These are phyloP conservation scores for Trametes cubensis DNA, from an alignment of 768 basidiomycete genomes.

Conservation along the genomic window DNA sequence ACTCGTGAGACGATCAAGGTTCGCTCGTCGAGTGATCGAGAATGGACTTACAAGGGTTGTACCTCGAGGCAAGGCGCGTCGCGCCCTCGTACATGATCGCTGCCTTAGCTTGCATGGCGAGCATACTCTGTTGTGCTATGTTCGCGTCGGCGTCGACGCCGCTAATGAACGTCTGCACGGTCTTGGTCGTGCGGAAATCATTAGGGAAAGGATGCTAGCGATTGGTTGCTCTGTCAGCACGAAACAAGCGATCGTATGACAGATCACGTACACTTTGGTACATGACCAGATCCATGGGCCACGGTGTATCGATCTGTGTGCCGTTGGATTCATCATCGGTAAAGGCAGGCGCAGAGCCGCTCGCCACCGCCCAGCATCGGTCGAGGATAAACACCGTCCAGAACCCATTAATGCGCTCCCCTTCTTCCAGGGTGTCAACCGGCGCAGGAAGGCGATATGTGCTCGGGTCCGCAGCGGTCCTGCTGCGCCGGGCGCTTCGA, in stretches of 20 bases:
- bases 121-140: constrained; percentile 34
- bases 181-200: constrained; percentile 49
- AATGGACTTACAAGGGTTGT: constrained; percentile 33
- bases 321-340: constrained; percentile 53
- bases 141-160: constrained; percentile 34
- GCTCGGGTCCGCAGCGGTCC: constrained; percentile 25
- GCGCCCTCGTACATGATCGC: constrained; percentile 62
- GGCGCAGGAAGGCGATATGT: constrained; percentile 39
- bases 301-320: constrained; percentile 42
- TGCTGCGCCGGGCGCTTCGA: constrained; percentile 31
- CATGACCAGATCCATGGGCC: constrained; percentile 40
- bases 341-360: constrained; percentile 55
- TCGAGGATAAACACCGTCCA: constrained; percentile 65
- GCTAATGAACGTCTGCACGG: constrained; percentile 51
- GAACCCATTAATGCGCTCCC: constrained; percentile 67
- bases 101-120: constrained; percentile 54
- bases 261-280: constrained; percentile 36
- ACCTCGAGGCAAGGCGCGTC: constrained; percentile 49
- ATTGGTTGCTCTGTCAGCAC: constrained; percentile 36
- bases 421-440: constrained; percentile 56
- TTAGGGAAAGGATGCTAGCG: constrained; percentile 48
- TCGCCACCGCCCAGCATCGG: constrained; percentile 55
- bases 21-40: not conserved
- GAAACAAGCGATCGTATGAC: constrained; percentile 29
- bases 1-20: constrained; percentile 15